Base-by-base conservation (phyloP, 139 green algal genomes). In the Nannochloris sp. region DNA sequence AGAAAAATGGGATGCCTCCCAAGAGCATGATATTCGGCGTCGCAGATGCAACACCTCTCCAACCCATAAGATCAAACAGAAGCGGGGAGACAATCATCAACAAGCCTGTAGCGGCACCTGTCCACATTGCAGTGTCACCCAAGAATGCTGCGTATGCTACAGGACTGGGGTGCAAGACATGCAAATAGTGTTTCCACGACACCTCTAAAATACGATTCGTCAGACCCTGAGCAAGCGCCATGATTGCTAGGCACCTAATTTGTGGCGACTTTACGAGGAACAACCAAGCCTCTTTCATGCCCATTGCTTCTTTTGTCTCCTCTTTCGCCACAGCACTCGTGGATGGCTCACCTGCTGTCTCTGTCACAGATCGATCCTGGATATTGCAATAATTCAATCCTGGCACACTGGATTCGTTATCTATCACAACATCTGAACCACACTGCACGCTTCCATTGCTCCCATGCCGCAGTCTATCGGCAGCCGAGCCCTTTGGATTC, bases 101-200 rank as follows among this genome's bases (percentile, higher is more conserved):
- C 13, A 65, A 62, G 16, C 80, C 65, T 9, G 89, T 96, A 17
- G 88, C 77, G 14, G 91, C 71, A 49, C 88, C 89, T 13, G 85
- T 87, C 80, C 81, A 91, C 49, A 85, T 89, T 49, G 89, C 87
- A 25, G 94, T 88, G 65, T 95, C 84, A 4, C 87, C 89, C 80
- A 89, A 82, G 72, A 83, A 79, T 6, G 77, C 80, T 0, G 87
- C 84, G 73, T 95, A 97, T 40, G 84, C 85, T 1, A 71, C 63
- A 5, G 91, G 89, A 2, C 73, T 79, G 26, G 89, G 82, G 75
- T 86, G 87, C 61, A 95, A 75, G 59, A 89, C 76, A 25, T 89
- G 72, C 55, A 97, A 81, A 71, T 96, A 86, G 49, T 72, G 79
- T 80, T 97, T 97, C 86, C 86, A 97, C 0, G 85, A 78, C 61